Conservation (phyloP, 2,329 filamentous ascomycete genomes). For the Cadophora luteo-olivacea region DNA sequence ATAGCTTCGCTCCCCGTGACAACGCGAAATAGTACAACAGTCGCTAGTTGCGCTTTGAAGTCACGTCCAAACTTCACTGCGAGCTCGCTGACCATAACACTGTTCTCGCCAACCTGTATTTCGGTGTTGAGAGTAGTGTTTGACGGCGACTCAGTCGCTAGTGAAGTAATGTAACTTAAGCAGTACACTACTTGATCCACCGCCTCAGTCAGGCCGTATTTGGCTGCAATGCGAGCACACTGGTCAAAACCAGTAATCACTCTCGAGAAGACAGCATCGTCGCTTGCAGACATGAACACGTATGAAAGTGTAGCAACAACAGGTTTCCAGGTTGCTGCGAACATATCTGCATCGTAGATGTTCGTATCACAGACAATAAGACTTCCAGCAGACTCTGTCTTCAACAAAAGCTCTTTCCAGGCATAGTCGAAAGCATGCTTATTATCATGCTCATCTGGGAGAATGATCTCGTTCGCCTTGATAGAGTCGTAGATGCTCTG, state of each 20-base stretch:
- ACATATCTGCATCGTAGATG: constrained; percentile 97
- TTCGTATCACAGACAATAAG: constrained; percentile 87
- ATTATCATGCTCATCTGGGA: constrained; percentile 97
- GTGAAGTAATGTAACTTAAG: constrained; percentile 86
- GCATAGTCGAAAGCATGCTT: constrained; percentile 96
- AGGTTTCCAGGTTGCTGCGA: constrained; percentile 92
- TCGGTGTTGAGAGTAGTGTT: constrained; percentile 94
- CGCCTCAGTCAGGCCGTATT: constrained; percentile 82
- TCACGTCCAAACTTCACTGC: constrained; percentile 95
- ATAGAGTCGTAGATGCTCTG: constrained; percentile 91
- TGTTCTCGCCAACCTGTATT: constrained; percentile 88
- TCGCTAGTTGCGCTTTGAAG: constrained; percentile 91
- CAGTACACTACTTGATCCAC: constrained; percentile 93
- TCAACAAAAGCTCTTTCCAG: constrained; percentile 92
- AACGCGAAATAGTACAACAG: constrained; percentile 92
- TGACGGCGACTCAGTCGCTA: constrained; percentile 76
- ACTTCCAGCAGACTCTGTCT: constrained; percentile 77
- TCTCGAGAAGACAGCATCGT: constrained; percentile 92
- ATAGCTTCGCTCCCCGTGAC: constrained; percentile 83
- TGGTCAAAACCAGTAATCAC: constrained; percentile 96
- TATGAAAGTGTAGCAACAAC: constrained; percentile 95
- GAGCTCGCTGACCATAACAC: constrained; percentile 97
- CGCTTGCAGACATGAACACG: constrained; percentile 98
- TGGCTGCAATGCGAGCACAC: constrained; percentile 89
- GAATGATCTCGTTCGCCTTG: constrained; percentile 90